Evolutionary conservation across 1,284 basidiomycete genomes (phyloP).

Genomic region (Ganoderma lingzhi): DNA sequence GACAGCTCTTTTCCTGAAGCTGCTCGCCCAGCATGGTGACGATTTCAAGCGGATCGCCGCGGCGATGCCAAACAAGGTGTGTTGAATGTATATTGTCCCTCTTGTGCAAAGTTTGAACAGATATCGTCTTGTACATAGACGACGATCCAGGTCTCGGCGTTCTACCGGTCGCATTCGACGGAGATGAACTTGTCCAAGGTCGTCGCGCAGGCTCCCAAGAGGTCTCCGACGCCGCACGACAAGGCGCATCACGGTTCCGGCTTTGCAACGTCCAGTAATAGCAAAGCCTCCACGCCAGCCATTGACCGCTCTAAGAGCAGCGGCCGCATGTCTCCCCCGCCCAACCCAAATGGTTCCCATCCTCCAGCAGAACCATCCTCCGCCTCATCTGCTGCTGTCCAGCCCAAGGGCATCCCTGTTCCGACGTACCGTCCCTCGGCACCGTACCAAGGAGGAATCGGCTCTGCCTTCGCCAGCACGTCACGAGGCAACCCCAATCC

Average conservation of each 20-base stretch:
- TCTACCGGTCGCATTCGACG: constrained; percentile 58
- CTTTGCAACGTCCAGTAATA: constrained; percentile 1
- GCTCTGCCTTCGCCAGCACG: constrained; percentile 20
- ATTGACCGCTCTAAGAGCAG: constrained; percentile 11
- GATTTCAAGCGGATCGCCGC: constrained; percentile 82
- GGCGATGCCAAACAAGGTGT: constrained; percentile 77
- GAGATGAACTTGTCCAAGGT: constrained; percentile 55
- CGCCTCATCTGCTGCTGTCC: background rate
- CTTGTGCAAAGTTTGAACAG: background rate
- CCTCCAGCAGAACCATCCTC: constrained; percentile 10
- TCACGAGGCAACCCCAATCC: constrained; percentile 8
- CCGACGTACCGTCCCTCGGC: constrained; percentile 8
- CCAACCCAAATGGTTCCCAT: constrained; percentile 19
- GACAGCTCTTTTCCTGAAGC: constrained; percentile 64
- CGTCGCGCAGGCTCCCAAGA: constrained; percentile 44
- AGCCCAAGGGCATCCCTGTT: constrained; percentile 3
- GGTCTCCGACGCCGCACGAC: constrained; percentile 41
- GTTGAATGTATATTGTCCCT: constrained; percentile 2
- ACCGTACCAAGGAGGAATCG: constrained; percentile 21
- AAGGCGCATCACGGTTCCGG: background rate
- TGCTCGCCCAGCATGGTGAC: constrained; percentile 75
- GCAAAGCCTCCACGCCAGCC: background rate
- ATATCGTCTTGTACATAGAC: constrained; percentile 53
- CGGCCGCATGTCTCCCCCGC: constrained; percentile 27
- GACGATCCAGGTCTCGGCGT: constrained; percentile 79